Base-by-base conservation (phyloP, 2,329 filamentous ascomycete genomes). In the Ascochyta pisi region DNA sequence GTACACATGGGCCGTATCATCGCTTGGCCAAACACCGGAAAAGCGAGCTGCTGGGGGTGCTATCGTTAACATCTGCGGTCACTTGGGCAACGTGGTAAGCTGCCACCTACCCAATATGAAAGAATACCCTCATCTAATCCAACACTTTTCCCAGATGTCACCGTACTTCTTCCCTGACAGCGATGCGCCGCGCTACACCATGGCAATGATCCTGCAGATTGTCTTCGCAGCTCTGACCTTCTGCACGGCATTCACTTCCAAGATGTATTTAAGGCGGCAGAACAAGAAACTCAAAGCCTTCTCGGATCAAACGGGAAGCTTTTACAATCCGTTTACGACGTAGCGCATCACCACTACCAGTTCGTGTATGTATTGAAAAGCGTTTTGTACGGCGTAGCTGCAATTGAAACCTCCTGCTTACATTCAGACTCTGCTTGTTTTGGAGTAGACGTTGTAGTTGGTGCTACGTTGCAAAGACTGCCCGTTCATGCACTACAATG, bases 81-180 rank as follows among this genome's bases (percentile, higher is more conserved):
- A 78, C 42, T 42, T 79, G 1, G 76, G 75, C 0, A 78, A 75
- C 8, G 70, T 79, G n/a, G 46, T 49, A 16, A 41, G 46, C 41
- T 29, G 12, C 12, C 27, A 29, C 12, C 12, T 9, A 29, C 12
- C 12, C 27, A 9, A 4, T 29, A 4, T 10, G 27, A 9, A 29
- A 29, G 27, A 29, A 16, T 31, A 3, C 19, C 19, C 19, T 3
- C 19, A 9, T n/a, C 19, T n/a, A 1, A 19, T 12, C 10, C 3
- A 19, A 19, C 27, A 15, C 10, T 22, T 13, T 34, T 10, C 4
- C 9, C 19, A 49, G 46, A 75, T 71, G 54, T 73, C 68, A 1
- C 77, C 77, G 2, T 79, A 77, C 45, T 78, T 78, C 53, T 77
- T 78, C 22, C 59, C 61, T 1, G 54, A 62, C 29, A 50, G 39